Evolutionary conservation across 257 asterid species (phyloP), one percentile per base, ranked within the genome.

Genomic region (Cinchona pubescens): DNA sequence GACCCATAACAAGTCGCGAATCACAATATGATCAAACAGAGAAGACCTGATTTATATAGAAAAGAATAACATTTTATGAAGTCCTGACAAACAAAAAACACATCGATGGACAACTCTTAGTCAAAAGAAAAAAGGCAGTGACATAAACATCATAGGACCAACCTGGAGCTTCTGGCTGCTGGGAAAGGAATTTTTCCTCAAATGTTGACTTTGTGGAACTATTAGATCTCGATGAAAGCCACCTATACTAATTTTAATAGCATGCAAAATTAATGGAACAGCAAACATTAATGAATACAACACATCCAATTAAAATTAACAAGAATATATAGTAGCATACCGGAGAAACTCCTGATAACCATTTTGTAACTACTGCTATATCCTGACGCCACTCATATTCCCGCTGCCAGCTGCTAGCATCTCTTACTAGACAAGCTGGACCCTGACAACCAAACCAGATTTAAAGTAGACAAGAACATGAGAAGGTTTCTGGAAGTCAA

Each of bases 321-420:
- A 72, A 32, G 25, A 56, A 73, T 55, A 42, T 69, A 78, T 58
- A 84, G 74, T 73, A 72, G 82, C 96, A 82, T 91, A 95, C 99
- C 62, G 98, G 96, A 84, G 99, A 92, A 76, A 88, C 92, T 79
- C 99, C 99, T 9, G 99, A 92, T 64, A 95, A 84, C 99, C 99
- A 95, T 86, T 95, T 95, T 7, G 99, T 92, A 72, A 86, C 96
- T 79, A 95, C 99, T 68, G 98, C 99, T 83, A 92, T 95, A 82
- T 95, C 99, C 86, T 95, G 99, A 23, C 97, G 94, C 99, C 99
- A 95, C 80, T 95, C 98, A 66, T 95, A 90, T 73, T 95, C 99
- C 81, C 86, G 88, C 82, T 88, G 90, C 99, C 99, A 95, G 88
- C 96, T 85, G 81, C 99, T 95, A 79, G 97, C 94, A 82, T 92